Percentiles rank a stretch among this genome's conserved stretches.
Conservation (phyloP, 352 stramenopile genomes). For the Globisporangium orthogonon region DNA sequence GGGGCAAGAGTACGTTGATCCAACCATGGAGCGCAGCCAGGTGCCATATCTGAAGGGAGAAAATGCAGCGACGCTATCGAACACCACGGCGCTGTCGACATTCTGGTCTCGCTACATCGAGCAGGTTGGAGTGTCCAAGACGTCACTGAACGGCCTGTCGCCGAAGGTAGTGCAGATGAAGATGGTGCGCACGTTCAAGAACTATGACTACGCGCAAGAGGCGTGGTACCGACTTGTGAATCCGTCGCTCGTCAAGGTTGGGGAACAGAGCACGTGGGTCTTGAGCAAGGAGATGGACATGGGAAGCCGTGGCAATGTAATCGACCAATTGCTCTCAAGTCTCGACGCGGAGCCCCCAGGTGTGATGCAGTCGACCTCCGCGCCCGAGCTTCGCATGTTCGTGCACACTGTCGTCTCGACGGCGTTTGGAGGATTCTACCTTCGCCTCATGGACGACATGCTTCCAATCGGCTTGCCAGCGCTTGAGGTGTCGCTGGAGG, state of each 20-base stretch:
- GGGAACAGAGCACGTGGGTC: conserved; percentile 64
- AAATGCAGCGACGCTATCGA: conserved; percentile 30
- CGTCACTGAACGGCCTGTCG: conserved; percentile 51
- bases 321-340: conserved; percentile 72
- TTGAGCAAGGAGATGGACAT: conserved; percentile 81
- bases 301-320: conserved; percentile 58
- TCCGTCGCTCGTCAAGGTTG: conserved; percentile 56
- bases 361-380: background rate
- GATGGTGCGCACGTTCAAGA: conserved; percentile 82
- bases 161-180: conserved; percentile 73
- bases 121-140: conserved; percentile 49
- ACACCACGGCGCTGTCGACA: conserved; percentile 41
- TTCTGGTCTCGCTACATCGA: conserved; percentile 78
- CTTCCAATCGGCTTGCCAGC: conserved; percentile 62
- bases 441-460: conserved; percentile 82
- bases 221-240: conserved; percentile 81
- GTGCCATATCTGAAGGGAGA: conserved; percentile 57
- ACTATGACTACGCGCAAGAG: conserved; percentile 85
- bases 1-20: conserved; percentile 70
- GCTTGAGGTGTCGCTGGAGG: conserved; percentile 74
- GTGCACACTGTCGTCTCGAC: conserved; percentile 74
- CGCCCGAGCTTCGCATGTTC: conserved; percentile 46
- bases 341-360: conserved; percentile 25
- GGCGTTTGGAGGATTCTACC: conserved; percentile 84
- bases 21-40: conserved; percentile 49